phyloP scores from a whole-genome alignment of 2,329 filamentous ascomycete species.

The Fusarium odoratissimum region DNA sequence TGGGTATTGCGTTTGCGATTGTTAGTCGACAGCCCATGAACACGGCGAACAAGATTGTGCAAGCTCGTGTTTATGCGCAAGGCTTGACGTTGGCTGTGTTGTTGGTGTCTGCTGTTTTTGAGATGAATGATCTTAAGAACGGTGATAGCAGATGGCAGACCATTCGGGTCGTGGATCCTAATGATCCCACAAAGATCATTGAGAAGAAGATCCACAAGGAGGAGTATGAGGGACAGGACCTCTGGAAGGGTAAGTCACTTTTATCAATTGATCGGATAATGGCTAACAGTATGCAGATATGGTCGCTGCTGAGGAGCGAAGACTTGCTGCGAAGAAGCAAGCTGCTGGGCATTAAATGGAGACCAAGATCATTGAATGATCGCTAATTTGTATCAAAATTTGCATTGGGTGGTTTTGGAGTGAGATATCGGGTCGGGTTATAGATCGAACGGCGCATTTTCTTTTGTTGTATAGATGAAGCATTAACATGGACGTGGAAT shows the following conservation, averaged over 20 bases:
- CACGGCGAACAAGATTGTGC: conserved; percentile 87
- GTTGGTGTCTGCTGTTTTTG: conserved; percentile 83
- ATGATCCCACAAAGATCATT: conserved; percentile 86
- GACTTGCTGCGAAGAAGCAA: conserved; percentile 58
- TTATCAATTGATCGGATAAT: background rate
- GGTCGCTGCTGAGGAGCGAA: conserved; percentile 81
- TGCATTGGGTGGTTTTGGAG: conserved; percentile 1
- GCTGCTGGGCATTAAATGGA: conserved; percentile 7
- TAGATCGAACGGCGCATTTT: conserved; percentile 1
- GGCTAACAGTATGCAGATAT: conserved; percentile 69
- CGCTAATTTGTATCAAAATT: conserved; percentile 12
- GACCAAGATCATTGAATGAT: fast-evolving
- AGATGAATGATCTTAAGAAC: conserved; percentile 79
- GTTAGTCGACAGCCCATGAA: conserved; percentile 82
- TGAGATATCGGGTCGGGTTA: background rate
- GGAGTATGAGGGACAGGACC: conserved; percentile 86
- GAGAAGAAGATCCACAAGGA: conserved; percentile 91
- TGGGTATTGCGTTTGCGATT: conserved; percentile 78
- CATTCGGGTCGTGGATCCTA: conserved; percentile 80
- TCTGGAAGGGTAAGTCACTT: conserved; percentile 80
- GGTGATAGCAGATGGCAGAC: conserved; percentile 87
- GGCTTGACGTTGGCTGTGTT: conserved; percentile 87
- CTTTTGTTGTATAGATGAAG: background rate
- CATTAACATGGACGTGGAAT: background rate
- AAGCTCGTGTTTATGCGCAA: conserved; percentile 94